A percentile compares a stretch with the other conserved stretches of the same genome.
These are phyloP conservation scores for Salix suchowensis DNA, from an alignment of 345 rosid species.

Conservation along the genomic window DNA sequence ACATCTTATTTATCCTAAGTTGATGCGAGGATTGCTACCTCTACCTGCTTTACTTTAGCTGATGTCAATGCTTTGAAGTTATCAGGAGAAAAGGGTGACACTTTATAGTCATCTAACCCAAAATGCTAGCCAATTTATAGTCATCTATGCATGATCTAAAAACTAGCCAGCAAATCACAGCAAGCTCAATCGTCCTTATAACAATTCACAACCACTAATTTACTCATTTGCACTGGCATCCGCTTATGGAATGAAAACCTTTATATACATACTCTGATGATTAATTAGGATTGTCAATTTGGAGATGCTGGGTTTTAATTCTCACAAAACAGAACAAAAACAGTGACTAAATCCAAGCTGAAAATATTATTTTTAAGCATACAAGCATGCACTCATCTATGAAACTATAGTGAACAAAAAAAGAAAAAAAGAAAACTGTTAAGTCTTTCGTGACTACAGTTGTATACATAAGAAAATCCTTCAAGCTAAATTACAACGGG, in stretches of 20 bases:
- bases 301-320: not conserved
- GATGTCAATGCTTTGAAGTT: not conserved
- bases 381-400: too few species aligned
- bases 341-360: too few species aligned
- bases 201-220: not conserved
- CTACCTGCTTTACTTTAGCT: too few species aligned
- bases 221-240: not conserved
- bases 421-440: not conserved
- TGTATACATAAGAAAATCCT: not conserved
- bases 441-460: not conserved
- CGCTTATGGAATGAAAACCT: not conserved
- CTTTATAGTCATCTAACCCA: not conserved
- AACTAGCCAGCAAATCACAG: not conserved
- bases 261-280: too few species aligned
- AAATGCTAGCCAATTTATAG: too few species aligned
- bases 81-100: not conserved
- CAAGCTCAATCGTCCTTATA: not conserved
- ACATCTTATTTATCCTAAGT: too few species aligned
- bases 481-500: slow-evolving; percentile 38
- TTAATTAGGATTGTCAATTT: not conserved
- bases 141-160: too few species aligned
- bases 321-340: not conserved
- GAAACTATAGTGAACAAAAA: not conserved
- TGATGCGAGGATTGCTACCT: too few species aligned
- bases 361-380: too few species aligned